Evolutionary conservation across 2,329 filamentous ascomycete species (phyloP).

Genomic region (Tolypocladium cylindrosporum): DNA sequence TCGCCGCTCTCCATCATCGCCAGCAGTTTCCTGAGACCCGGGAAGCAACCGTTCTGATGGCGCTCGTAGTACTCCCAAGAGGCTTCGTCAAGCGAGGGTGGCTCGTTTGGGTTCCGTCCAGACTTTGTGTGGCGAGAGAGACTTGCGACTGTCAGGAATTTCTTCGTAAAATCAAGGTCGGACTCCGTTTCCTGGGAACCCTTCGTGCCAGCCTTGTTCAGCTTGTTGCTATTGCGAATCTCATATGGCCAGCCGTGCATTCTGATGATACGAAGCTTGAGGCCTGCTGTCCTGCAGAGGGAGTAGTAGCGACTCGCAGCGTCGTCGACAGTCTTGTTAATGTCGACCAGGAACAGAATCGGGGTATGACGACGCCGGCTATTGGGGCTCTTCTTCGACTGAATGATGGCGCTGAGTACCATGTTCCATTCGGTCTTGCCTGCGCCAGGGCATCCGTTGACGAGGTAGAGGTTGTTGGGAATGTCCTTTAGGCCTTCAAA

Average conservation of each 20-base stretch:
- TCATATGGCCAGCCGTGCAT: slow-evolving; percentile 32
- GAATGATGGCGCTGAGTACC: slow-evolving; percentile 27
- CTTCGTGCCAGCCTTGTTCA: slow-evolving; percentile 11
- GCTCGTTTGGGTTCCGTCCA: slow-evolving; percentile 11
- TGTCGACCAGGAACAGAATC: slow-evolving; percentile 35
- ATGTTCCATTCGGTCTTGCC: slow-evolving; percentile 39
- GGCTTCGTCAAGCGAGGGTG: slow-evolving; percentile 31
- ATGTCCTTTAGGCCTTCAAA: slow-evolving; percentile 24
- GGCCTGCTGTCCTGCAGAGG: slow-evolving; percentile 23
- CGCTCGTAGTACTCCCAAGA: slow-evolving; percentile 29
- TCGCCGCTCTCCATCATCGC: slow-evolving; percentile 17
- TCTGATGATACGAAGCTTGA: slow-evolving; percentile 24
- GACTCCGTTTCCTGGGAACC: not conserved
- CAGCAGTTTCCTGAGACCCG: slow-evolving; percentile 26
- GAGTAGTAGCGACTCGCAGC: slow-evolving; percentile 30
- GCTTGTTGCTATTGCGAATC: slow-evolving; percentile 17
- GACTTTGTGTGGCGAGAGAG: slow-evolving; percentile 10
- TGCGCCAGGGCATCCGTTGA: slow-evolving; percentile 36
- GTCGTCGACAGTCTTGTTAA: slow-evolving; percentile 37
- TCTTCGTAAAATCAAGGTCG: slow-evolving; percentile 21
- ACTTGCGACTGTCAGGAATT: slow-evolving; percentile 20
- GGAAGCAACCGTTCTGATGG: slow-evolving; percentile 20
- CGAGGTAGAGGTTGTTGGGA: slow-evolving; percentile 31
- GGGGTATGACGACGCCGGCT: slow-evolving; percentile 15
- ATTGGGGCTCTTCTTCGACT: slow-evolving; percentile 16